phyloP scores from a whole-genome alignment of 73 alveolate genomes.

The Loxodes magnus region DNA sequence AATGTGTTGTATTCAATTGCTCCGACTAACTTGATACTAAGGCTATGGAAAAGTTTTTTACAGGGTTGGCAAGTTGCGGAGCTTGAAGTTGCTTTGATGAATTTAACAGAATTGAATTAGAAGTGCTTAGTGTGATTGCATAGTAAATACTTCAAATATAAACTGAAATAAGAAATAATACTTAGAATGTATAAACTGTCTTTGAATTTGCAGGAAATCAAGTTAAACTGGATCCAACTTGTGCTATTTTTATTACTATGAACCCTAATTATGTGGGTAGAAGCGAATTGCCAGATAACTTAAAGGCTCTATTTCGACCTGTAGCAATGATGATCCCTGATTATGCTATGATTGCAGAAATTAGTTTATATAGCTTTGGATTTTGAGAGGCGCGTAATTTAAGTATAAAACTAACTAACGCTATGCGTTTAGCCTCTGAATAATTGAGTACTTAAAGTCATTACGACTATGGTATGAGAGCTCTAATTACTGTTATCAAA shows the following conservation, averaged over 20 bases:
- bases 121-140: conserved; percentile 88
- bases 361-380: conserved; percentile 59
- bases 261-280: conserved; percentile 97
- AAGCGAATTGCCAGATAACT: conserved; percentile 95
- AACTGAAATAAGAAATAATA: conserved; percentile 48
- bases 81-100: conserved; percentile 75
- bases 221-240: conserved; percentile 54
- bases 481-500: conserved; percentile 68
- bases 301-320: conserved; percentile 93
- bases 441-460: conserved; percentile 71
- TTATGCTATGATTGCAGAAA: conserved; percentile 85
- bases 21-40: conserved; percentile 61
- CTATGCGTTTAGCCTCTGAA: conserved; percentile 31
- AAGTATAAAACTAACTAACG: conserved; percentile 40
- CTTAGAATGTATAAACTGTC: conserved; percentile 9
- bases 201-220: conserved; percentile 79
- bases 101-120: conserved; percentile 66
- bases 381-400: conserved; percentile 48
- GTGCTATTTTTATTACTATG: conserved; percentile 95
- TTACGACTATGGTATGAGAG: conserved; percentile 90
- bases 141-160: conserved; percentile 76
- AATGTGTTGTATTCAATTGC: conserved; percentile 69
- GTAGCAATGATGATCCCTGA: conserved; percentile 99
- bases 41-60: conserved; percentile 97
- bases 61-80: conserved; percentile 93